phyloP scores from a whole-genome alignment of 2,329 filamentous ascomycete species.

The Geosmithia flava region DNA sequence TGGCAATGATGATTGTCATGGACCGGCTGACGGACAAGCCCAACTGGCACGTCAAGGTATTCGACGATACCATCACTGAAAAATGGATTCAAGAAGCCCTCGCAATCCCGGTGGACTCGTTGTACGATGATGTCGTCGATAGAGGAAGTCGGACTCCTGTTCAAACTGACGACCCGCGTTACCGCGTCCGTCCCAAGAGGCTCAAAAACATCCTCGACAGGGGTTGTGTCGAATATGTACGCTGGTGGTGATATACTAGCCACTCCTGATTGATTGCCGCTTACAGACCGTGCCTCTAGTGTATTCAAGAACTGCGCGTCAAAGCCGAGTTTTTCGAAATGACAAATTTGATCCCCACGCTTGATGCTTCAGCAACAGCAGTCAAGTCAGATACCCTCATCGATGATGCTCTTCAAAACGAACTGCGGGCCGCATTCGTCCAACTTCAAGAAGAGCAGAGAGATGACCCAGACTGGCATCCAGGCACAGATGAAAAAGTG shows the following conservation, averaged over 20 bases:
- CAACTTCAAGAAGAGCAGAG: slow-evolving; percentile 8
- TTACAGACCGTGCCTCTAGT: neutral
- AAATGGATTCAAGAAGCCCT: slow-evolving; percentile 9
- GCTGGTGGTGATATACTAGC: no score
- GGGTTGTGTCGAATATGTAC: neutral
- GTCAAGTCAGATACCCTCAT: slow-evolving; percentile 12
- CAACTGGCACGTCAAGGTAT: slow-evolving; percentile 9
- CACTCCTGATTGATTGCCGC: neutral
- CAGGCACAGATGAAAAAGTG: slow-evolving; percentile 34
- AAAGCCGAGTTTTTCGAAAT: slow-evolving; percentile 29
- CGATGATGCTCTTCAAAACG: slow-evolving; percentile 1
- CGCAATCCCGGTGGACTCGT: neutral
- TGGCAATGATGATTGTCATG: slow-evolving; percentile 10
- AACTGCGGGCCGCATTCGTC: slow-evolving; percentile 6
- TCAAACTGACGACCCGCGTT: neutral
- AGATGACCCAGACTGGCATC: slow-evolving; percentile 36
- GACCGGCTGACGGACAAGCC: slow-evolving; percentile 10
- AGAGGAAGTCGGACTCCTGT: neutral
- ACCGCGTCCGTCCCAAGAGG: neutral
- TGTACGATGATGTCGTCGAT: neutral
- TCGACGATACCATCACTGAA: slow-evolving; percentile 6
- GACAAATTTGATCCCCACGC: slow-evolving; percentile 18
- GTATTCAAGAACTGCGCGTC: slow-evolving; percentile 24
- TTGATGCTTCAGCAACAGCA: slow-evolving; percentile 8
- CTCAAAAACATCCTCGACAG: neutral